Evolutionary conservation across 495 filamentous ascomycete species (phyloP), one percentile per base, ranked within the genome.

Genomic region (Mytilinidion resinicola): DNA sequence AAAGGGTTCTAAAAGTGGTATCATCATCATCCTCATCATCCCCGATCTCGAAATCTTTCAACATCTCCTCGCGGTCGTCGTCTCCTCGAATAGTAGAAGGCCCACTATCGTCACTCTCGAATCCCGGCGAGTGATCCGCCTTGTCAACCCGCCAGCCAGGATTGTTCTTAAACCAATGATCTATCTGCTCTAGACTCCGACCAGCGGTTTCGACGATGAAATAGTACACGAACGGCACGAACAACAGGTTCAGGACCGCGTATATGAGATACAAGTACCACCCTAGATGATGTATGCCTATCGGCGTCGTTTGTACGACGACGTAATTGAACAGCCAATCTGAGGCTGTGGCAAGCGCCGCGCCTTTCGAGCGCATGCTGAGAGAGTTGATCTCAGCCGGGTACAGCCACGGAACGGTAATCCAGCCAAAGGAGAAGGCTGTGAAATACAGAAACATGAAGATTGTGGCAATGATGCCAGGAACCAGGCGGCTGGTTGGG

Each of bases 251-350:
- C 25, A 72, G 50, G 11, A 71, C 57, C 10, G 66, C 65, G 43
- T 62, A 75, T 50, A 76, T 47, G n/a, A 75, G 50, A 39, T 70
- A 76, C 17, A 63, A 68, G 9, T 63, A 56, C 69, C 69, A 76
- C 3, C 59, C 60, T 36, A 74, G 66, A 50, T 60, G 49, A 19
- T 62, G 51, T 36, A 73, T 69, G 15, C 39, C 67, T 25, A 58
- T 62, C 4, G 73, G 74, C 6, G 74, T 77, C 14, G 68, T 67
- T 42, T 66, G 21, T 20, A 74, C 74, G 42, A 75, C 63, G 7
- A 71, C 54, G 52, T 67, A 63, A 30, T 35, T 46, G 46, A 50
- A 60, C 15, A 56, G 47, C 70, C 67, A 74, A 54, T 72, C 65
- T 14, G 49, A 50, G 10, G 58, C 54, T 11, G 63, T 69, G 2